Conservation (phyloP, 2,329 filamentous ascomycete species). For the Talaromyces sp. region DNA sequence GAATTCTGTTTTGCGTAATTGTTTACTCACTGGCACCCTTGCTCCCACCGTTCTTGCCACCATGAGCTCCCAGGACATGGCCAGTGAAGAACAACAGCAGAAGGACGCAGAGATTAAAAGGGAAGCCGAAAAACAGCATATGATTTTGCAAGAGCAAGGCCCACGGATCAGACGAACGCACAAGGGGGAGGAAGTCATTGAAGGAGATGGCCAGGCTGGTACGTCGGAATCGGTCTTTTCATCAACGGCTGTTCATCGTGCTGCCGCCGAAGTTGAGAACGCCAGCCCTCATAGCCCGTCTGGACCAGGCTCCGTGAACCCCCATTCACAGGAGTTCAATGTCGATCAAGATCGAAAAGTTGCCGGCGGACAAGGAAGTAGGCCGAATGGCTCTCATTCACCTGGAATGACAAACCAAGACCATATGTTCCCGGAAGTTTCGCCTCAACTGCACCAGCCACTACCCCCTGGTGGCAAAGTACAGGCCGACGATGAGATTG, state of each 20-base stretch:
- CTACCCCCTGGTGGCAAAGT: slow-evolving; percentile 42
- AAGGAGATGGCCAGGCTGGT: slow-evolving; percentile 58
- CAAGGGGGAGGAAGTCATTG: slow-evolving; percentile 89
- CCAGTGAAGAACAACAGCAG: slow-evolving; percentile 78
- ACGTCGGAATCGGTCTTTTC: slow-evolving; percentile 45
- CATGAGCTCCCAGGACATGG: slow-evolving; percentile 88
- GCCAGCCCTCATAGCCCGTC: slow-evolving; percentile 19
- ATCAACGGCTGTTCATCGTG: slow-evolving; percentile 41
- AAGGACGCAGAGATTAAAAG: slow-evolving; percentile 52
- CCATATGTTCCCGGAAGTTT: slow-evolving; percentile 39
- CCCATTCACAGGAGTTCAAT: background rate
- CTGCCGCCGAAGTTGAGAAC: slow-evolving; percentile 26
- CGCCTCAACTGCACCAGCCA: slow-evolving; percentile 33
- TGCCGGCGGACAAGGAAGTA: slow-evolving; percentile 34
- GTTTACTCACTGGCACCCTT: slow-evolving; percentile 67
- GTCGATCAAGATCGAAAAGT: background rate
- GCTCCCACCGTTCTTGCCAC: slow-evolving; percentile 71
- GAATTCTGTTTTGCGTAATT: slow-evolving; percentile 71
- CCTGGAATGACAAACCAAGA: slow-evolving; percentile 50
- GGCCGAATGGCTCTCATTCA: slow-evolving; percentile 60
- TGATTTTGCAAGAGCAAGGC: slow-evolving; percentile 69
- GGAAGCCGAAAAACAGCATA: slow-evolving; percentile 60
- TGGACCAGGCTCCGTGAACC: slow-evolving; percentile 14
- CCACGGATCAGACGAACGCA: slow-evolving; percentile 83
- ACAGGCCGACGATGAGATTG: slow-evolving; percentile 77